phyloP scores from a whole-genome alignment of 371 early-diverging fungal species.

The Chytridiales sp. region DNA sequence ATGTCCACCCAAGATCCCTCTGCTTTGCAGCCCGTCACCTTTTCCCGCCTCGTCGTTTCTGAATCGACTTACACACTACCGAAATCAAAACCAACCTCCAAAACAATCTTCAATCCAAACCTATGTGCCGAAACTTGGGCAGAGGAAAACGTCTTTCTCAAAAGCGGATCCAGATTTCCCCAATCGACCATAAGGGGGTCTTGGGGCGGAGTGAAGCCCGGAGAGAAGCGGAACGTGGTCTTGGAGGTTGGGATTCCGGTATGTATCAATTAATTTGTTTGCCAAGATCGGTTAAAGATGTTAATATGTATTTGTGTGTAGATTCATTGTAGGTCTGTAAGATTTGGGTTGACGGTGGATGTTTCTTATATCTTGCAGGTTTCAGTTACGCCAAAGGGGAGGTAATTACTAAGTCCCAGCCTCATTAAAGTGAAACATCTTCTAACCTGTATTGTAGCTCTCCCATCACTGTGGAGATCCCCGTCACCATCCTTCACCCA shows the following conservation, averaged over 20 bases:
- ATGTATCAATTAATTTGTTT: constrained; percentile 6
- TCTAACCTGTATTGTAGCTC: constrained; percentile 7
- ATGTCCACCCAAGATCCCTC: constrained; percentile 4
- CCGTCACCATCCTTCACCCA: constrained; percentile 48
- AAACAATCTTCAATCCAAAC: background rate
- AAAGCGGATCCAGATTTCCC: background rate
- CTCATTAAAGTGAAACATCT: too few relatives aligned
- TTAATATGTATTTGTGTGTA: constrained; percentile 6
- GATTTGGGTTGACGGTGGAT: constrained; percentile 36
- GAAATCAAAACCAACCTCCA: constrained; percentile 1
- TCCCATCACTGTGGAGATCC: constrained; percentile 34
- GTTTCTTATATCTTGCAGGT: constrained; percentile 47
- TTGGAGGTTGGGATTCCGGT: constrained; percentile 43
- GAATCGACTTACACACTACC: constrained; percentile 13
- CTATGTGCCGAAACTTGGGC: constrained; percentile 3
- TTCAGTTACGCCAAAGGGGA: constrained; percentile 20
- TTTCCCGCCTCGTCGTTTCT: constrained; percentile 30
- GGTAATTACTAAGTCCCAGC: too few relatives aligned
- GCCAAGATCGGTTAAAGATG: background rate
- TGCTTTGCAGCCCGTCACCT: constrained; percentile 25
- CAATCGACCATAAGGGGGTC: background rate
- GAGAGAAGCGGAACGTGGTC: constrained; percentile 26
- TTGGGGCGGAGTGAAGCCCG: constrained; percentile 40
- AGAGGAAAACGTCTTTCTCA: constrained; percentile 18
- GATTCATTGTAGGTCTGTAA: constrained; percentile 34